Evolutionary conservation across 345 rosid species (phyloP), one percentile per base, ranked within the genome.

Genomic region (Citrus inodora): DNA sequence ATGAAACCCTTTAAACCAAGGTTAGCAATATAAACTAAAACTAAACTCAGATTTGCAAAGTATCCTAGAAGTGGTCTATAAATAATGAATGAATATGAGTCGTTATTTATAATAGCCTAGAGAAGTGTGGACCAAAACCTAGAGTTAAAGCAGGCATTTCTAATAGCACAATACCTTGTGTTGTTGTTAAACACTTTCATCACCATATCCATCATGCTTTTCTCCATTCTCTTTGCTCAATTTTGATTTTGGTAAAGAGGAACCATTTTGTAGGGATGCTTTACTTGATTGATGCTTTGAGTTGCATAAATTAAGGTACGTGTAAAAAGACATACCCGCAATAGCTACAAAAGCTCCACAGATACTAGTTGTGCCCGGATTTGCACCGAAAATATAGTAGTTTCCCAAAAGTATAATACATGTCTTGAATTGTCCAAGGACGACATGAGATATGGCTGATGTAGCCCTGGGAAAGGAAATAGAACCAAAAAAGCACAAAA

Each of bases 341-440:
- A 92, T 92, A 8, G 96, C 96, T 65, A 85, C 82, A 79, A 90
- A 83, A 13, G 94, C 96, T 38, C 93, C 94, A 25, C 80, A 78
- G 67, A 90, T 86, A 74, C 93, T 92, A 59, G 85, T 88, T 33
- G 71, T 61, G 32, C 96, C 93, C 4, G 96, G 96, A 80, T 90
- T 90, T 25, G 96, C 85, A 33, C 87, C 85, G 19, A 92, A 90
- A 11, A 92, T 51, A 76, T 89, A 89, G 72, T 60, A 92, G 63
- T 87, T 92, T 53, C 96, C 94, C 0, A 92, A 88, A 71, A 92
- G 91, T 70, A 92, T 73, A 74, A 90, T 85, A 35, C 96, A 92
- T 2, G 96, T 92, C 84, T 92, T 92, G 86, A 92, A 92, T 80
- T 92, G 96, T 78, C 96, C 96, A 2, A 89, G 91, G 76, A 92